A percentile compares a stretch with the other conserved stretches of the same genome.
Conservation (phyloP, 2,329 filamentous ascomycete genomes). For the Fusarium veterinarium region DNA sequence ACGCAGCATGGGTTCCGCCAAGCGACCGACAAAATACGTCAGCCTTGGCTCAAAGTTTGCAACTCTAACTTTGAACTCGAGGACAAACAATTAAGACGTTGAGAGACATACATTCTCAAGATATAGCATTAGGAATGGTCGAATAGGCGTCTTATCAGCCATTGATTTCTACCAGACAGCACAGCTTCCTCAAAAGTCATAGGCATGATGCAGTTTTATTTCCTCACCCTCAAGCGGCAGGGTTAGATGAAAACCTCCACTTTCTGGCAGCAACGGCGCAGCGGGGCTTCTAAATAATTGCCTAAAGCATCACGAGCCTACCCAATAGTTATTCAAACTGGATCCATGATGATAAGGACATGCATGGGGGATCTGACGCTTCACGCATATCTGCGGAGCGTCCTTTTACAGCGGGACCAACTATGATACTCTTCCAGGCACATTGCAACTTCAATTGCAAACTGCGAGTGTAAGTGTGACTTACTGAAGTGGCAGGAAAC, state of each 20-base stretch:
- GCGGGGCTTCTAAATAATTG: conserved; percentile 15
- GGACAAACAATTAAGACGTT: background rate
- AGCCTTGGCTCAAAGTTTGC: conserved; percentile 5
- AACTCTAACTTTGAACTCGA: background rate
- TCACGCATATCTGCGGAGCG: conserved; percentile 39
- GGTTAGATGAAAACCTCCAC: conserved; percentile 22
- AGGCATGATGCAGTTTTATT: conserved; percentile 14
- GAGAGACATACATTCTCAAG: background rate
- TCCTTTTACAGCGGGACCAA: conserved; percentile 37
- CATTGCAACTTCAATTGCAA: conserved; percentile 3
- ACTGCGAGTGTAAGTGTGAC: conserved; percentile 13
- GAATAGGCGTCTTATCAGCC: background rate
- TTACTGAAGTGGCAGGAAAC: background rate
- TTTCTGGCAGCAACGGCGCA: conserved; percentile 15
- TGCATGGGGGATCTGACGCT: conserved; percentile 46
- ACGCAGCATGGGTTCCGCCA: conserved; percentile 16
- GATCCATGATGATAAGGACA: conserved; percentile 43
- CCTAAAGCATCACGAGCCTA: conserved; percentile 20
- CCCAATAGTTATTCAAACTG: conserved; percentile 30
- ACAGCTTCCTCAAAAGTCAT: background rate
- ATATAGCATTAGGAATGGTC: background rate
- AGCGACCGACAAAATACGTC: conserved; percentile 31
- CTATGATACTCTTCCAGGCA: conserved; percentile 13
- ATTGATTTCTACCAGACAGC: background rate
- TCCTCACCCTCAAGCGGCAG: conserved; percentile 12